These are phyloP conservation scores for Diddensiella santjacobensis DNA, from an alignment of 805 yeast genomes.

Conservation along the genomic window DNA sequence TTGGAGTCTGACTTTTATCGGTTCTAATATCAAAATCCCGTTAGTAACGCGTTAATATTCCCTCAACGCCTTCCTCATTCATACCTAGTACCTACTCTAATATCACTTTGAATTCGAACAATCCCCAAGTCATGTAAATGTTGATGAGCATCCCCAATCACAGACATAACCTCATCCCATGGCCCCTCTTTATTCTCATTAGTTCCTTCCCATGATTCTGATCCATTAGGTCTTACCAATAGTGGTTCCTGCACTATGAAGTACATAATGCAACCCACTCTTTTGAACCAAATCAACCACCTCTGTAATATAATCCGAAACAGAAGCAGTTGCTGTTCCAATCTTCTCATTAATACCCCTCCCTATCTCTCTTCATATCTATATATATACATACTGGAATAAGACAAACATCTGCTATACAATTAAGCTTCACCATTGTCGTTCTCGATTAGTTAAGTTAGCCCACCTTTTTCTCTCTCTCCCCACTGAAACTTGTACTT, in stretches of 20 bases:
- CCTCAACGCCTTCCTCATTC: constrained; percentile 33
- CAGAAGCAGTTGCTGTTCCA: constrained; percentile 75
- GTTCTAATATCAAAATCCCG: constrained; percentile 39
- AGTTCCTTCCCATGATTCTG: neutral
- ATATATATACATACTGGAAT: constrained; percentile 58
- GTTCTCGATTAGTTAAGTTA: too few relatives aligned
- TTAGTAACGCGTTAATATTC: constrained; percentile 27
- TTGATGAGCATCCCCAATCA: constrained; percentile 76
- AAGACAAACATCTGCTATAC: constrained; percentile 82
- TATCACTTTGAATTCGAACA: constrained; percentile 77
- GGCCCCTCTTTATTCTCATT: constrained; percentile 54
- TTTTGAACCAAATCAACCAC: constrained; percentile 61
- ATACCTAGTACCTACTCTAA: constrained; percentile 71
- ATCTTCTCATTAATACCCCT: constrained; percentile 38
- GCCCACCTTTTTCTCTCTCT: too few relatives aligned
- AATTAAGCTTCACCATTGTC: constrained; percentile 40
- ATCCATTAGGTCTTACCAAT: constrained; percentile 36
- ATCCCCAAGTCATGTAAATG: constrained; percentile 67
- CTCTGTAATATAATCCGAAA: constrained; percentile 72
- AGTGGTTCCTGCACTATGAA: constrained; percentile 92
- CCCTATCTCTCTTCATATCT: neutral
- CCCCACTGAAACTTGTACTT: too few relatives aligned
- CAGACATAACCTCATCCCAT: constrained; percentile 82
- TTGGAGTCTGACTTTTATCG: constrained; percentile 68
- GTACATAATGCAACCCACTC: constrained; percentile 59